These are phyloP conservation scores for Tolypocladium pustulatum DNA, from an alignment of 2,329 filamentous ascomycete species.

Conservation along the genomic window DNA sequence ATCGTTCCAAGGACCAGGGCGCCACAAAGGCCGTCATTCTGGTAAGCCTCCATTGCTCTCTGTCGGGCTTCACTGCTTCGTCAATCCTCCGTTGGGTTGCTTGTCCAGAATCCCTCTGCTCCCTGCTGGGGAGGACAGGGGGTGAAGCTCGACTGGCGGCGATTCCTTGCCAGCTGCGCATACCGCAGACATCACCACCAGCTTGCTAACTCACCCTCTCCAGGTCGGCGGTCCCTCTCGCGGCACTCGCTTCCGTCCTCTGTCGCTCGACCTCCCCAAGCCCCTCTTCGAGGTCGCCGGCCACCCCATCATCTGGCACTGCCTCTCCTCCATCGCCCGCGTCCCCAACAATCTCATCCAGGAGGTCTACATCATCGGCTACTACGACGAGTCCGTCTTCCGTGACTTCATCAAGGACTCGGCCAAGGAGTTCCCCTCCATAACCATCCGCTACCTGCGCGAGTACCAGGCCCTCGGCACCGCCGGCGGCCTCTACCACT, in stretches of 20 bases:
- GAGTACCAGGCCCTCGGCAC: conserved; percentile 96
- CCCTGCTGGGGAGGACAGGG: background rate
- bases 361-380: conserved; percentile 96
- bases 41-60: conserved; percentile 36
- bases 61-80: background rate
- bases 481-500: conserved; percentile 94
- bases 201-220: conserved; percentile 16
- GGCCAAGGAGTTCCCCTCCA: conserved; percentile 70
- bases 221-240: conserved; percentile 92
- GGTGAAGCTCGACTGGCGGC: background rate
- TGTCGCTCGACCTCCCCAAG: conserved; percentile 95
- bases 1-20: conserved; percentile 38
- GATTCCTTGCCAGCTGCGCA: background rate
- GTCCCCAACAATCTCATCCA: conserved; percentile 71
- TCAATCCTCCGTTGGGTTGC: background rate
- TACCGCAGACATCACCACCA: background rate
- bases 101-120: background rate
- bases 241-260: conserved; percentile 88
- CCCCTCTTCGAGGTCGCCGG: conserved; percentile 97
- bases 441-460: conserved; percentile 83
- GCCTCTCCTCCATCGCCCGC: conserved; percentile 81
- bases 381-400: conserved; percentile 97
- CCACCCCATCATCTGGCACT: conserved; percentile 97
- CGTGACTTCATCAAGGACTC: conserved; percentile 96
- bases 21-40: conserved; percentile 91